Conservation (phyloP, 2,329 filamentous ascomycete genomes). For the Xylaria sp. region DNA sequence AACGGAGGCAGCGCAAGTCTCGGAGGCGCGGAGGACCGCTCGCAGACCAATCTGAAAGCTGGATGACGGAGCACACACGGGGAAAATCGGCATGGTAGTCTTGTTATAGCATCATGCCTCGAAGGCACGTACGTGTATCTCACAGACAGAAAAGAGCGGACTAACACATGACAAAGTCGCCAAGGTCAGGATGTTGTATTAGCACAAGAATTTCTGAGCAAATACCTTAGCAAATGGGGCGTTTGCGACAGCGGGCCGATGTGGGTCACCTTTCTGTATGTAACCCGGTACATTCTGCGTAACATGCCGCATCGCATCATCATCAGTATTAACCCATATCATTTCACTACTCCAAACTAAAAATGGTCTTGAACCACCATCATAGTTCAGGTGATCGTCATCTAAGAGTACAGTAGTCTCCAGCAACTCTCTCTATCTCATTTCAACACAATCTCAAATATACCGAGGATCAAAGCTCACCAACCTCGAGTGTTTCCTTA, state of each 20-base stretch:
- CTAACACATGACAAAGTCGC: conserved; percentile 20
- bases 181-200: not conserved
- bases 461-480: conserved; percentile 37
- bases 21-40: conserved; percentile 43
- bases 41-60: conserved; percentile 48
- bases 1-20: conserved; percentile 31
- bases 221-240: conserved; percentile 9
- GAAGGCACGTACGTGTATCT: conserved; percentile 20
- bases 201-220: conserved; percentile 25
- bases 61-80: conserved; percentile 41
- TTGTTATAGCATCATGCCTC: conserved; percentile 44
- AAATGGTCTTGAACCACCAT: not conserved
- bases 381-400: not conserved
- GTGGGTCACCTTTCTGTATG: conserved; percentile 24
- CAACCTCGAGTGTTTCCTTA: conserved; percentile 18
- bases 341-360: not conserved
- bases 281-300: not conserved
- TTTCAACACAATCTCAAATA: not conserved
- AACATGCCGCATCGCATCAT: not conserved
- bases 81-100: conserved; percentile 47
- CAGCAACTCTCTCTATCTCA: not conserved
- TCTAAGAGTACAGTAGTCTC: not conserved
- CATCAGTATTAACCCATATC: not conserved
- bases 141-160: conserved; percentile 16
- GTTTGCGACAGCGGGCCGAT: conserved; percentile 24